Conservation (phyloP, 768 basidiomycete species). For the Leccinellum rugosiceps region DNA sequence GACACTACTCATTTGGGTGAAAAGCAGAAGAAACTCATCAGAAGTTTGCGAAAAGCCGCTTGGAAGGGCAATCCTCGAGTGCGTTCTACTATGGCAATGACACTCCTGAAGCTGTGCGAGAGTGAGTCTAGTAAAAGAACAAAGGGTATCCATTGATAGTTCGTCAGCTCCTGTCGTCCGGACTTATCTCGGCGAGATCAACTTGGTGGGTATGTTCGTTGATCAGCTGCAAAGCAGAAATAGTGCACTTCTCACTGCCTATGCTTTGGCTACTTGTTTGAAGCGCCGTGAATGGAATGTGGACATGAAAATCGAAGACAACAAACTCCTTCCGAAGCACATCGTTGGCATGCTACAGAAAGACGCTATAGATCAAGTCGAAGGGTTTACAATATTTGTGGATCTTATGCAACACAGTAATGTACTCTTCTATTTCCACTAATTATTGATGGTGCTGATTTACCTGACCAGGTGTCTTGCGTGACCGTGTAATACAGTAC, state of each 20-base stretch:
- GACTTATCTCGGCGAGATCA: neutral
- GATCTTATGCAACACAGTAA: constrained; percentile 22
- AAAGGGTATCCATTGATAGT: neutral
- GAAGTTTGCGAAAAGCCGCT: neutral
- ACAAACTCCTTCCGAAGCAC: neutral
- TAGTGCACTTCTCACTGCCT: neutral
- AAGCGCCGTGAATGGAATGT: constrained; percentile 1
- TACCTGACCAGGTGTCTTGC: constrained; percentile 7
- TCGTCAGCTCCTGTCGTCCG: neutral
- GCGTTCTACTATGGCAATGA: too few species aligned
- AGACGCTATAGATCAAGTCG: constrained; percentile 19
- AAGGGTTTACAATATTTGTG: constrained; percentile 23
- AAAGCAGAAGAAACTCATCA: neutral
- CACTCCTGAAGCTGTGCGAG: too few species aligned
- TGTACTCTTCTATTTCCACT: neutral
- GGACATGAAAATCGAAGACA: constrained; percentile 12
- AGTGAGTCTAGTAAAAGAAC: too few species aligned
- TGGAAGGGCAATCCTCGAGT: neutral
- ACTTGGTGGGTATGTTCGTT: neutral
- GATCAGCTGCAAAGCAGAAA: neutral
- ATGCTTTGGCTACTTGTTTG: neutral
- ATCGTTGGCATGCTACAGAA: constrained; percentile 22
- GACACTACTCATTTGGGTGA: neutral
- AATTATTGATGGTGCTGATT: neutral
- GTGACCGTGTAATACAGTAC: constrained; percentile 8